Evolutionary conservation across 1,284 basidiomycete genomes (phyloP), one percentile per base, ranked within the genome.

Genomic region (Meripilus lineatus): DNA sequence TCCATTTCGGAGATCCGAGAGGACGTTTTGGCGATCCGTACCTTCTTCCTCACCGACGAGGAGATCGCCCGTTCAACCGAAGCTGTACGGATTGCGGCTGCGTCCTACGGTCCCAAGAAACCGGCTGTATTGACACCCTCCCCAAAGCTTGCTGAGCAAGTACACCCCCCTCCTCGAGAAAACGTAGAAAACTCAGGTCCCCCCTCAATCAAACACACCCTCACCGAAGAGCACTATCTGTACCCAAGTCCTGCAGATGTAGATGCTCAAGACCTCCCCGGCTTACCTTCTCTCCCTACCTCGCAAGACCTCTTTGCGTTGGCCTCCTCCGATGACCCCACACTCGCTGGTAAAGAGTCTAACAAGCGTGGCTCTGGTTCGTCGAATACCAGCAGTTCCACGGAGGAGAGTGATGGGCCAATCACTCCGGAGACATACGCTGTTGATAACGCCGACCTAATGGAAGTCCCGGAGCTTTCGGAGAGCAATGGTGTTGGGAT

Each of bases 1-100:
- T 69, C 75, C 10, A 67, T 94, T 39, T 58, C 68, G 2, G 71
- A 83, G 17, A 70, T 94, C 2, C 75, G 84, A 41, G 23, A 47
- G n/a, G 40, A 46, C 17, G 38, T 61, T 14, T 22, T 47, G 4
- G 23, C 26, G 3, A 38, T 49, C 20, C 53, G 58, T 42, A 52
- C 57, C 18, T 61, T 61, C 50, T 63, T 56, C 54, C 51, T 57
- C 49, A 32, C 46, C n/a, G 49, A 50, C 20, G 46, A 40, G 26
- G 47, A 51, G 32, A 54, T 58, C 44, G 47, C 44, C 21, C 5
- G 18, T 10, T 48, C 49, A 11, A 44, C 36, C 38, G 26, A 32
- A 21, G 49, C 50, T 49, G 50, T 58, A 14, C 48, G 47, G 32
- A 32, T 33, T 5, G 50, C 50, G 8, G 57, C 57, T 10, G 49